Evolutionary conservation across 1,284 basidiomycete genomes (phyloP).

Genomic region (Leccinum angustisporum): DNA sequence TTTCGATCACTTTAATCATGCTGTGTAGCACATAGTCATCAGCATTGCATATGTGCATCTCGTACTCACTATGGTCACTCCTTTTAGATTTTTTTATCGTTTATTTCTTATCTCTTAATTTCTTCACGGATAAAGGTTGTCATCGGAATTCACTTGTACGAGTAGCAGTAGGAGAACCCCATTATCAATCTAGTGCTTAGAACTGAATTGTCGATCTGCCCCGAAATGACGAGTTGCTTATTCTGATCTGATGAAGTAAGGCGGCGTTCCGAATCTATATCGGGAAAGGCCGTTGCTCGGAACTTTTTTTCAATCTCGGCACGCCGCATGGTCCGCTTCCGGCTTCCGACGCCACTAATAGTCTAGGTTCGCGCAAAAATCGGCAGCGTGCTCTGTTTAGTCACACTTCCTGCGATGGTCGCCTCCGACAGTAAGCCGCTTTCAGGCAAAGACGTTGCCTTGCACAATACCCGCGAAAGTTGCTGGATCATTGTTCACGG

Average conservation of each 20-base stretch:
- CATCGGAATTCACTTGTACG: slow-evolving; percentile 8
- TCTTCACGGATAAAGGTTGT: slow-evolving; percentile 15
- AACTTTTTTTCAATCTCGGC: neutral
- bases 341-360: neutral
- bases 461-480: slow-evolving; percentile 69
- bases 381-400: neutral
- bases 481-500: slow-evolving; percentile 92
- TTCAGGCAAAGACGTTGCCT: slow-evolving; percentile 54
- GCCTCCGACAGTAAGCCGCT: slow-evolving; percentile 17
- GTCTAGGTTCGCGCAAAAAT: neutral
- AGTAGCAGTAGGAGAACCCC: neutral
- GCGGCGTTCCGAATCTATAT: neutral
- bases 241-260: neutral
- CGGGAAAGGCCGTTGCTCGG: slow-evolving; percentile 5
- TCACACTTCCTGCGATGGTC: slow-evolving; percentile 15
- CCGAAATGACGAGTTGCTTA: neutral
- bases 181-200: neutral
- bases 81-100: slow-evolving; percentile 18
- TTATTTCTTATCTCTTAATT: slow-evolving; percentile 15
- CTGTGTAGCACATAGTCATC: slow-evolving; percentile 25
- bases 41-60: slow-evolving; percentile 10
- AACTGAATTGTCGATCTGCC: slow-evolving; percentile 16
- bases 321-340: neutral
- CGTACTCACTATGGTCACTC: slow-evolving; percentile 21
- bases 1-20: slow-evolving; percentile 7